Percentiles rank a stretch among this genome's conserved stretches.
phyloP scores from a whole-genome alignment of 2,329 filamentous ascomycete genomes.

The Macrophomina pseudophaseolina region DNA sequence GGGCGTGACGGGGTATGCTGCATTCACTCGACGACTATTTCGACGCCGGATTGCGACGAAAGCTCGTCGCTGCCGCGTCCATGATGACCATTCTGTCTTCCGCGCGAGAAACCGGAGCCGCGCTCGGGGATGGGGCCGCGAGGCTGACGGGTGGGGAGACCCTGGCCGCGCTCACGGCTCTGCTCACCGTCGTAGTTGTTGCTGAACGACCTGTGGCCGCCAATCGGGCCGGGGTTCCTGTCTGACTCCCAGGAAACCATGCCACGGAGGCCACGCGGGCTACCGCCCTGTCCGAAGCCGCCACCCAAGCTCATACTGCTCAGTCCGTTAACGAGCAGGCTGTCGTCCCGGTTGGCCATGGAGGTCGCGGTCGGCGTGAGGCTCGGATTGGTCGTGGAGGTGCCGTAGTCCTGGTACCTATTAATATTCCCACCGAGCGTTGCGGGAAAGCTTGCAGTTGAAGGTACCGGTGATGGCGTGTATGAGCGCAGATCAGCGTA shows the following conservation, averaged over 20 bases:
- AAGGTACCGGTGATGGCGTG: constrained; percentile 89
- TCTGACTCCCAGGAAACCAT: constrained; percentile 67
- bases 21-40: constrained; percentile 64
- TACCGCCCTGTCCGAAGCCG: constrained; percentile 54
- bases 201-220: constrained; percentile 67
- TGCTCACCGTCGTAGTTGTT: constrained; percentile 60
- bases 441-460: constrained; percentile 84
- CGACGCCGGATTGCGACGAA: constrained; percentile 63
- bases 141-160: constrained; percentile 64
- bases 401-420: constrained; percentile 63
- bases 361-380: constrained; percentile 64
- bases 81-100: constrained; percentile 66
- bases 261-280: constrained; percentile 63
- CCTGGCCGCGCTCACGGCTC: constrained; percentile 53
- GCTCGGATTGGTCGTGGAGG: constrained; percentile 68
- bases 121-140: constrained; percentile 66
- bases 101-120: constrained; percentile 60
- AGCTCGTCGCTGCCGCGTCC: constrained; percentile 68
- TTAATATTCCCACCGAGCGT: constrained; percentile 67
- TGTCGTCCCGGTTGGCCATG: constrained; percentile 60
- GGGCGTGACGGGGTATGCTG: constrained; percentile 26
- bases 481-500: constrained; percentile 95
- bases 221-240: constrained; percentile 64
- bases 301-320: constrained; percentile 64
- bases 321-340: constrained; percentile 67